Evolutionary conservation across 2,329 filamentous ascomycete species (phyloP).

Genomic region (Aspergillus flavus): DNA sequence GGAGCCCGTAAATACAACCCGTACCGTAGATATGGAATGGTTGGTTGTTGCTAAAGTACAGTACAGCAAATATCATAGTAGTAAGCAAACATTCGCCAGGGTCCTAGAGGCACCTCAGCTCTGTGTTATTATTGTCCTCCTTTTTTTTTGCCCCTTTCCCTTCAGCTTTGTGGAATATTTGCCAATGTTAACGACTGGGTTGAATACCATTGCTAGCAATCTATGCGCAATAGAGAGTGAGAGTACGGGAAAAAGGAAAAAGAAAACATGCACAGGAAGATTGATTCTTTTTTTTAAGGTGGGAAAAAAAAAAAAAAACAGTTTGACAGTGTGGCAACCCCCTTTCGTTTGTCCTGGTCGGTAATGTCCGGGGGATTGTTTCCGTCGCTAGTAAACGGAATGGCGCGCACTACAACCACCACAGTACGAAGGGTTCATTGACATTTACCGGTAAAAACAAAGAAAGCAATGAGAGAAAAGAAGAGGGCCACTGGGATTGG

Average conservation of each 20-base stretch:
- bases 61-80: neutral
- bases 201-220: no score
- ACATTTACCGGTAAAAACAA: neutral
- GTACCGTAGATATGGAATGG: neutral
- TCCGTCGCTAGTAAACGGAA: neutral
- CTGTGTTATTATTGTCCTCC: neutral
- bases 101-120: neutral
- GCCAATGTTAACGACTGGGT: neutral
- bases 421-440: neutral
- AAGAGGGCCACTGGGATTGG: neutral
- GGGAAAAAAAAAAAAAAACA: neutral
- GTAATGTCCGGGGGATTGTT: neutral
- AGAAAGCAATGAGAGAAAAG: neutral
- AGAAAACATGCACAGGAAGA: neutral
- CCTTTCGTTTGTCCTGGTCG: slow-evolving; percentile 4
- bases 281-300: neutral
- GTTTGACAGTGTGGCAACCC: slow-evolving; percentile 9
- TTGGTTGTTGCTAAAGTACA: neutral
- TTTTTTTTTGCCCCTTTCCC: neutral
- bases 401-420: neutral
- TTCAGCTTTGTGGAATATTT: neutral
- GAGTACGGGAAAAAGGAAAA: neutral
- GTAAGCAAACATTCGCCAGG: neutral
- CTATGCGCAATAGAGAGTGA: neutral
- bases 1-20: neutral